A percentile compares a stretch with the other conserved stretches of the same genome.
Conservation (phyloP, 2,329 filamentous ascomycete genomes). For the Colletotrichum sp. region DNA sequence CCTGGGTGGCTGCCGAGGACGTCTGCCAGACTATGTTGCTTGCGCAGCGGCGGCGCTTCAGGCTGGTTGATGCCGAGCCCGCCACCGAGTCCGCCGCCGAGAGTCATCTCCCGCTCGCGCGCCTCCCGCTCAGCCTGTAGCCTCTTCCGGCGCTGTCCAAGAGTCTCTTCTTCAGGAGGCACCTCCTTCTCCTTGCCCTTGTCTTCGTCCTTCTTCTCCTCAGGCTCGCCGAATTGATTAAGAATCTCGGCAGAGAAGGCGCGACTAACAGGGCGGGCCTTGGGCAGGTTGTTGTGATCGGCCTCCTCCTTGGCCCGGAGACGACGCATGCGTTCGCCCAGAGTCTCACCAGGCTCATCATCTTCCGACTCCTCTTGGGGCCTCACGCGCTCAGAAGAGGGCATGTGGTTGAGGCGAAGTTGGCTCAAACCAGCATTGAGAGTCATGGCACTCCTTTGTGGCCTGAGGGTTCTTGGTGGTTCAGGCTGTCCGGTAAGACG, state of each 20-base stretch:
- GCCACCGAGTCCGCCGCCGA: slow-evolving; percentile 24
- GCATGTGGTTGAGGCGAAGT: slow-evolving; percentile 29
- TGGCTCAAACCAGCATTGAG: slow-evolving; percentile 35
- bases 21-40: slow-evolving; percentile 62
- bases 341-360: slow-evolving; percentile 66
- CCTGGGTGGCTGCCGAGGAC: slow-evolving; percentile 52
- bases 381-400: slow-evolving; percentile 19
- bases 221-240: slow-evolving; percentile 61
- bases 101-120: slow-evolving; percentile 59
- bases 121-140: slow-evolving; percentile 75
- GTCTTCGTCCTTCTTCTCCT: slow-evolving; percentile 38
- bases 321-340: slow-evolving; percentile 69
- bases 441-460: slow-evolving; percentile 50
- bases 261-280: slow-evolving; percentile 63
- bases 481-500: slow-evolving; percentile 69
- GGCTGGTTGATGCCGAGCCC: slow-evolving; percentile 24
- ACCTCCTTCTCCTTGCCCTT: slow-evolving; percentile 34
- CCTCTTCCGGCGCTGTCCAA: slow-evolving; percentile 77
- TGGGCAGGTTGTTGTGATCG: slow-evolving; percentile 51
- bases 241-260: slow-evolving; percentile 75
- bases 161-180: slow-evolving; percentile 67
- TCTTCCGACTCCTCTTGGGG: slow-evolving; percentile 32
- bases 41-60: slow-evolving; percentile 28
- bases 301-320: slow-evolving; percentile 63
- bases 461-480: slow-evolving; percentile 35